phyloP scores from a whole-genome alignment of 1,284 basidiomycete species.

The Rhodotorula sp. region DNA sequence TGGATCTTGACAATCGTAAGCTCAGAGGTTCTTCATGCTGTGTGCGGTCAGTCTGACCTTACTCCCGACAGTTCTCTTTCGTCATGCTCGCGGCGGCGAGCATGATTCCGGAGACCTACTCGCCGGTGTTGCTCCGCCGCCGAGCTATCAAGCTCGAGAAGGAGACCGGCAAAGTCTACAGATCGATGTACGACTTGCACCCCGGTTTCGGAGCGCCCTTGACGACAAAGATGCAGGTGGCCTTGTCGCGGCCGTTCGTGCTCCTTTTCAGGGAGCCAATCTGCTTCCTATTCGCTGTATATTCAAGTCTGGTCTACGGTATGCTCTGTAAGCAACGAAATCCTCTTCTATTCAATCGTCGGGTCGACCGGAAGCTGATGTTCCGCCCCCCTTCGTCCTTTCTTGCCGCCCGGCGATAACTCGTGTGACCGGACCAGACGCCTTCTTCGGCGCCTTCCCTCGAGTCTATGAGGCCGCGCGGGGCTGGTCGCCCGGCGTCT shows the following conservation, averaged over 20 bases:
- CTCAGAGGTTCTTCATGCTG: too few relatives aligned
- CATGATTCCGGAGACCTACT: slow-evolving; percentile 57
- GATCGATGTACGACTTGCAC: slow-evolving; percentile 58
- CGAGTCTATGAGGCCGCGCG: slow-evolving; percentile 63
- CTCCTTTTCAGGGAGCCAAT: slow-evolving; percentile 67
- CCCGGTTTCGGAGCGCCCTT: slow-evolving; percentile 47
- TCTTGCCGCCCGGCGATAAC: too few relatives aligned
- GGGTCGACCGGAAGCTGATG: background rate
- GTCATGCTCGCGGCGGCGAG: slow-evolving; percentile 53
- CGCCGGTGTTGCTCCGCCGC: slow-evolving; percentile 63
- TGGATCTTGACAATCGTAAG: slow-evolving; percentile 64
- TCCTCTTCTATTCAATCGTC: too few relatives aligned
- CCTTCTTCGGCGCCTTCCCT: slow-evolving; percentile 45
- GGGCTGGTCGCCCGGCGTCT: slow-evolving; percentile 61
- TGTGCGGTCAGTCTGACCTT: background rate
- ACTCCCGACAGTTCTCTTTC: slow-evolving; percentile 46
- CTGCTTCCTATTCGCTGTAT: slow-evolving; percentile 64
- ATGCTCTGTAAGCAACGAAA: background rate
- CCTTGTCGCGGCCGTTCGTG: slow-evolving; percentile 53
- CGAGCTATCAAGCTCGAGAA: slow-evolving; percentile 57
- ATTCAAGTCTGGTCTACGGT: slow-evolving; percentile 61
- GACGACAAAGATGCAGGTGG: slow-evolving; percentile 48
- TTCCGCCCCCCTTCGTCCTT: background rate
- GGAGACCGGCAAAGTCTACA: slow-evolving; percentile 51
- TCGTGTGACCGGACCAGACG: background rate